Evolutionary conservation across 1,284 basidiomycete genomes (phyloP), one percentile per base, ranked within the genome.

Genomic region (Inonotus hispidus): DNA sequence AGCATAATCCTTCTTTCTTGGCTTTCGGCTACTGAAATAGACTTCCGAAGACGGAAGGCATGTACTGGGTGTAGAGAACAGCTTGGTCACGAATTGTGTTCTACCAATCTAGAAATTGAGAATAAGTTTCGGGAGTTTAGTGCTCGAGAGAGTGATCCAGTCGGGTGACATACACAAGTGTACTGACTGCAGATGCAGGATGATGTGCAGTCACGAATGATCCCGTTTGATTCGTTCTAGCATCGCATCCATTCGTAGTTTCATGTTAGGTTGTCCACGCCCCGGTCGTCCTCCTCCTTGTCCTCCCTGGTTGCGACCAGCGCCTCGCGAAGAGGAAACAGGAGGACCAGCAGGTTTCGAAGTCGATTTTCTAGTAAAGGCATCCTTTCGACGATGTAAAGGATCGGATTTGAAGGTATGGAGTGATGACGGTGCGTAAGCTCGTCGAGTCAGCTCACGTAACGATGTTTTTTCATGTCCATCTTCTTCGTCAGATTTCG

Each of bases 251-350:
- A 92, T 92, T 27, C 89, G 82, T 59, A 87, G 70, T 65, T 84
- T 85, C 90, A 92, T 92, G 68, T 90, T 81, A 10, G 89, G 89
- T 67, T 91, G 90, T 5, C 85, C 74, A 66, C 79, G 61, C 0
- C 1, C n/a, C 41, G 68, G 68, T 39, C 69, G 64, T 3, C 29
- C 66, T 64, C 49, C 49, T 21, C 45, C 58, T 25, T 27, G 19
- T 59, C 32, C 16, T 58, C 55, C 25, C 32, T 32, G 4, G 32
- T 8, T 32, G 32, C 8, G 32, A 8, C 32, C 8, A 8, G 32
- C 8, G 8, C 32, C 8, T 4, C 8, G 32, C 32, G 8, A 32
- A 32, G 32, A 32, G 32, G 32, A 32, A n/a, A n/a, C n/a, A 32
- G 32, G 3, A 8, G 32, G 32, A 32, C 32, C 32, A 32, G 4